Conservation (phyloP, 192 early-diverging fungal genomes). For the Coemansia erecta region DNA sequence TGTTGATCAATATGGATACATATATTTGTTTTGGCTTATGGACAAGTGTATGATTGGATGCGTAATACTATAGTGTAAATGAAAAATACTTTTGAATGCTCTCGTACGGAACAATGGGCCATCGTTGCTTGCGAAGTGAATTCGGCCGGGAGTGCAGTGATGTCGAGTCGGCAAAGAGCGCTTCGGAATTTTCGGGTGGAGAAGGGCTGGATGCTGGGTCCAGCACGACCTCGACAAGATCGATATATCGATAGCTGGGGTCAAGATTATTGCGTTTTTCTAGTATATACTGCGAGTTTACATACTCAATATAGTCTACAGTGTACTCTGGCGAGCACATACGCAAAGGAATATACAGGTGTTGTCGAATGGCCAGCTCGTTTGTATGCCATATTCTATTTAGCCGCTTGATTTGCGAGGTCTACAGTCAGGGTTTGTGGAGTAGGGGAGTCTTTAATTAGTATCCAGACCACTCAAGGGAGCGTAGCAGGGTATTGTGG, state of each 20-base stretch:
- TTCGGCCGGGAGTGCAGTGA: not conserved
- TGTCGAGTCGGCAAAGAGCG: not conserved
- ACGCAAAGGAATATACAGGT: constrained; percentile 46
- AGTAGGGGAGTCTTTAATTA: not conserved
- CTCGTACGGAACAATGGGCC: constrained; percentile 36
- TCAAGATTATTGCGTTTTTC: not conserved
- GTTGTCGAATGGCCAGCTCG: constrained; percentile 34
- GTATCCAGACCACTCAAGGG: constrained; percentile 1
- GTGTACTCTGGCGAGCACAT: constrained; percentile 35
- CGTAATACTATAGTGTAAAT: constrained; percentile 22
- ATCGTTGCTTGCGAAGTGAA: constrained; percentile 8
- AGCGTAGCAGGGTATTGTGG: not conserved
- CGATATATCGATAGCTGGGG: constrained; percentile 9
- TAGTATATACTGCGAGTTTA: constrained; percentile 13
- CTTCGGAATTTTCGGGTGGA: not conserved
- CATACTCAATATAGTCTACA: constrained; percentile 24
- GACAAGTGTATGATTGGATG: not conserved
- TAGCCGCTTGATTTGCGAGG: constrained; percentile 42
- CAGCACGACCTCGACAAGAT: constrained; percentile 38
- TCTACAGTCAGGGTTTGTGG: constrained; percentile 11
- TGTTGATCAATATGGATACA: not conserved
- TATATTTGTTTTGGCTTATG: not conserved
- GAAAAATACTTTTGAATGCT: constrained; percentile 34
- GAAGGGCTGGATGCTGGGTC: constrained; percentile 1
- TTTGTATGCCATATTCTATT: constrained; percentile 47